These are phyloP conservation scores for Borovskyia barvae DNA, from an alignment of 208 protist genomes.

Conservation along the genomic window DNA sequence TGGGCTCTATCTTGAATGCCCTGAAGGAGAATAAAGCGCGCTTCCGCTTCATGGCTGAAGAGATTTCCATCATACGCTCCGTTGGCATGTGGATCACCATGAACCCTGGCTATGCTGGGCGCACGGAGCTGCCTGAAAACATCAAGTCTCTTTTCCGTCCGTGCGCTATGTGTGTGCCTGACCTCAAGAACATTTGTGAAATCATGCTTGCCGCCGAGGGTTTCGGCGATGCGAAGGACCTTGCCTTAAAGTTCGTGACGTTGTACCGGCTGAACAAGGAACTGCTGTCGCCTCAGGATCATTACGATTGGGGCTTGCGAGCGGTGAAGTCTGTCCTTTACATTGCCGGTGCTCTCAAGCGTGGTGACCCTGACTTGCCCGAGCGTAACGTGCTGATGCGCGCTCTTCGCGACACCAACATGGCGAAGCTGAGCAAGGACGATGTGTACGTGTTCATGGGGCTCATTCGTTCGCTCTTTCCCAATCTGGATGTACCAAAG, in stretches of 20 bases:
- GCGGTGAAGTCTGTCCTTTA: constrained; percentile 98
- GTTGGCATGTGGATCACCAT: constrained; percentile 98
- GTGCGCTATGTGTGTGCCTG: constrained; percentile 98
- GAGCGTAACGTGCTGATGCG: constrained; percentile 97
- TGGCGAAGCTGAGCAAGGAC: constrained; percentile 97
- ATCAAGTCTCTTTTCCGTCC: constrained; percentile 97
- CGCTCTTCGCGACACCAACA: constrained; percentile 97
- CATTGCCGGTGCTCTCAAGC: constrained; percentile 96
- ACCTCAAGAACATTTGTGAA: constrained; percentile 98
- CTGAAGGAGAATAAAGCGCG: constrained; percentile 94
- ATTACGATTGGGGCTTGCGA: constrained; percentile 99
- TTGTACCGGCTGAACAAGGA: constrained; percentile 97
- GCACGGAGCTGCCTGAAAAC: constrained; percentile 97
- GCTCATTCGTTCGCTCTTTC: constrained; percentile 97
- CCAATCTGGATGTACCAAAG: constrained; percentile 93
- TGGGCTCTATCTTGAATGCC: constrained; percentile 97
- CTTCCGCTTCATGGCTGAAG: constrained; percentile 96
- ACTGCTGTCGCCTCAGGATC: constrained; percentile 96
- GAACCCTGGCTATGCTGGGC: constrained; percentile 97
- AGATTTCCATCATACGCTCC: constrained; percentile 88
- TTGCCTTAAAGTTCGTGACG: constrained; percentile 98
- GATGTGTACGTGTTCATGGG: constrained; percentile 98
- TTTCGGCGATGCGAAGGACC: constrained; percentile 94
- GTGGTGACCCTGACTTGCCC: constrained; percentile 92
- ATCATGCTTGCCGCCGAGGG: constrained; percentile 98